Conservation (phyloP, 495 filamentous ascomycete species). For the Podospora sp. region DNA sequence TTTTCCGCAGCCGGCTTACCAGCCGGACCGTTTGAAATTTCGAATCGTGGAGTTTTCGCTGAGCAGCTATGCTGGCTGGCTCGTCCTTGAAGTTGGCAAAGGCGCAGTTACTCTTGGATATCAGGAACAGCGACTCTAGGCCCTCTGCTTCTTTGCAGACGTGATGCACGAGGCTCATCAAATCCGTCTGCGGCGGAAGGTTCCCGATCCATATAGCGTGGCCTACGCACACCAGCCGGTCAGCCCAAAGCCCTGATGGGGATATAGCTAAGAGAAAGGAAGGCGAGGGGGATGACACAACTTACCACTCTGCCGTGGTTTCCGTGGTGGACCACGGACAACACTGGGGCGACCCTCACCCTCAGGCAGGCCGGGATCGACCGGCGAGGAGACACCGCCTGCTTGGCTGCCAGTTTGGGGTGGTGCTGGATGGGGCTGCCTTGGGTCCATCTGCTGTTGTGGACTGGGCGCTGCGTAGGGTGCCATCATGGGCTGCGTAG, state of each 20-base stretch:
- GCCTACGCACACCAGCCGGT: slow-evolving; percentile 47
- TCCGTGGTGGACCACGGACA: slow-evolving; percentile 85
- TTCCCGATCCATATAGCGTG: slow-evolving; percentile 98
- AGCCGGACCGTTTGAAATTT: slow-evolving; percentile 83
- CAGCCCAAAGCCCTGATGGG: slow-evolving; percentile 11
- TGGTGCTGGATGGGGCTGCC: slow-evolving; percentile 10
- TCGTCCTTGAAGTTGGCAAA: slow-evolving; percentile 96
- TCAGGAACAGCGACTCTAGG: slow-evolving; percentile 89
- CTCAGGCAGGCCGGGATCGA: background rate
- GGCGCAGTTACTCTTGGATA: slow-evolving; percentile 96
- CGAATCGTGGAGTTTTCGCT: slow-evolving; percentile 87
- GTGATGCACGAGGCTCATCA: slow-evolving; percentile 84
- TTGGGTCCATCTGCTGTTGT: slow-evolving; percentile 18
- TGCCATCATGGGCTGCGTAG: slow-evolving; percentile 35
- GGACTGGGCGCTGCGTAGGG: slow-evolving; percentile 32
- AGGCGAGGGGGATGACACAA: background rate
- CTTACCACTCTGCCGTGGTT: slow-evolving; percentile 75
- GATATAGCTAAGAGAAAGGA: background rate
- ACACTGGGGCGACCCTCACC: slow-evolving; percentile 44
- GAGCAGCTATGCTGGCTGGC: slow-evolving; percentile 70
- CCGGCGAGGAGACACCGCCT: background rate
- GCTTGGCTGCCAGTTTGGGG: slow-evolving; percentile 19
- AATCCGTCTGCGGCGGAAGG: slow-evolving; percentile 75
- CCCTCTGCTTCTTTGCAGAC: slow-evolving; percentile 83
- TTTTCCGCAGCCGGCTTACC: slow-evolving; percentile 87